Evolutionary conservation across 1,284 basidiomycete species (phyloP).

Genomic region (Paramarasmius palmivorus): DNA sequence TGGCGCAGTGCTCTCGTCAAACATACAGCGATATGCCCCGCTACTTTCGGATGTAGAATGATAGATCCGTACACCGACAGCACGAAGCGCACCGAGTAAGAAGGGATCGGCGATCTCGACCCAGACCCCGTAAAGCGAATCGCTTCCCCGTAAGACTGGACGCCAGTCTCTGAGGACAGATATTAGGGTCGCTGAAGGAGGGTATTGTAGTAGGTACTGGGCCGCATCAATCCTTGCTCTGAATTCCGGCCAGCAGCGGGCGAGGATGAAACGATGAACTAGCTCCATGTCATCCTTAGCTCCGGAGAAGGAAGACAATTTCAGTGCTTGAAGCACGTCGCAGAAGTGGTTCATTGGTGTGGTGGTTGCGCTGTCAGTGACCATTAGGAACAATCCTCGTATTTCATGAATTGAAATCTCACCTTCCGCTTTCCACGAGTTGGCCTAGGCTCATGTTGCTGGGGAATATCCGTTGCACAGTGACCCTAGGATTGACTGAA

Average conservation of each 20-base stretch:
- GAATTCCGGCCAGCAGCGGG: constrained; percentile 8
- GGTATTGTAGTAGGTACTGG: constrained; percentile 2
- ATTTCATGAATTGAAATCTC: too few species aligned
- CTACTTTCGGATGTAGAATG: background rate
- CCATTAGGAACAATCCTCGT: too few species aligned
- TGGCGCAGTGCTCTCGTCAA: background rate
- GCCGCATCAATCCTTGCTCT: constrained; percentile 9
- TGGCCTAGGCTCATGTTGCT: too few species aligned
- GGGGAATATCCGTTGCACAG: too few species aligned
- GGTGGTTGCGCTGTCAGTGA: background rate
- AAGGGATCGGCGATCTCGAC: background rate
- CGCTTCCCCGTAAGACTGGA: background rate
- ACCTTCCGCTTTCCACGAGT: too few species aligned
- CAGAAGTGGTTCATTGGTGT: background rate
- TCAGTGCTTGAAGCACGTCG: constrained; percentile 6
- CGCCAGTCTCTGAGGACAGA: constrained; percentile 6
- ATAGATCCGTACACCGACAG: background rate
- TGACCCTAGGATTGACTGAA: too few species aligned
- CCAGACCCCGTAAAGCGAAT: background rate
- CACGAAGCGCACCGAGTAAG: constrained; percentile 1
- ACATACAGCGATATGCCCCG: background rate
- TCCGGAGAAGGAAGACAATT: background rate
- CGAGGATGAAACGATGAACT: constrained; percentile 3
- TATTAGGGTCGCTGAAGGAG: constrained; percentile 4
- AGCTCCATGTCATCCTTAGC: background rate